Evolutionary conservation across 257 asterid species (phyloP), one percentile per base, ranked within the genome.

Genomic region (Nicotiana paniculata): DNA sequence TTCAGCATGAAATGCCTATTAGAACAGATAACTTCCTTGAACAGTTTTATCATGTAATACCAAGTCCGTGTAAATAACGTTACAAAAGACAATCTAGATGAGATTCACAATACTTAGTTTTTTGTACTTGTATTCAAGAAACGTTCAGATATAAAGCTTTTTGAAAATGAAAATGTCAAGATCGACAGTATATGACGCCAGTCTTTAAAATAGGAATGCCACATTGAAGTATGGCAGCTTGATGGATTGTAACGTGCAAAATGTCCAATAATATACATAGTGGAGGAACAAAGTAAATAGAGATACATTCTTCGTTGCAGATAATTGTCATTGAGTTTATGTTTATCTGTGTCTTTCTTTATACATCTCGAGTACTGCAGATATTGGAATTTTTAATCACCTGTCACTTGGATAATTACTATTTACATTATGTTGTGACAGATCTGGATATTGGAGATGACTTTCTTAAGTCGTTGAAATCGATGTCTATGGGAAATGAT

Each of bases 361-460:
- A 77, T 35, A 17, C 33, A 18, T 57, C 13, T 80, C 2, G 46
- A 57, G 81, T 82, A 65, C 12, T 24, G 26, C 33, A 72, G 63
- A 48, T 51, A 28, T 0, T 72, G 12, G 21, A 70, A n/a, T 63
- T 30, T 77, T 79, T 30, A 28, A 75, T 39, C 77, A 81, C 79
- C 35, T 33, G 69, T 83, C 77, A 62, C 35, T 24, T 54, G 46
- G 37, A 86, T 74, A 70, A 33, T 75, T 90, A 55, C 61, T 81
- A 67, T 77, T 26, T 77, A 10, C 43, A 21, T 80, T 87, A 80
- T 87, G 80, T 77, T 85, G 59, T 63, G 80, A 78, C 91, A 96
- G 97, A 96, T 85, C 81, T 96, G 88, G 99, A 96, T 85, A 83
- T 94, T 75, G 97, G 91, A 79, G 89, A 89, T 21, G 98, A 96